Percentiles rank a stretch among this genome's conserved stretches.
These are phyloP conservation scores for Hansenula lynferdii DNA, from an alignment of 1,139 yeast genomes.

Conservation along the genomic window DNA sequence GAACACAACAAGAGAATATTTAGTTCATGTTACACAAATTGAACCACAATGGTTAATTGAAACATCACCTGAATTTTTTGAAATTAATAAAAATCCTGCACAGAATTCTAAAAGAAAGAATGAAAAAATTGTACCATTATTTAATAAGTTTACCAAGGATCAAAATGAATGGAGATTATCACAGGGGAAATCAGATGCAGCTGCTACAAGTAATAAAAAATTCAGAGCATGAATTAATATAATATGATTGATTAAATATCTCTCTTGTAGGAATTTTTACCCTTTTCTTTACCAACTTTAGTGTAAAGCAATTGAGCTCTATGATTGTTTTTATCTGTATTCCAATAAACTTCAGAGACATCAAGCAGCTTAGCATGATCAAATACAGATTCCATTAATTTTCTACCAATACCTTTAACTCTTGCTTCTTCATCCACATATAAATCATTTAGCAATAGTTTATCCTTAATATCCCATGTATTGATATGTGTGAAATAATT, in stretches of 20 bases:
- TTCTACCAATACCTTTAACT: conserved; percentile 44
- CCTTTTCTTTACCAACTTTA: conserved; percentile 44
- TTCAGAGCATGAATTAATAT: conserved; percentile 11
- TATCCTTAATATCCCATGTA: conserved; percentile 39
- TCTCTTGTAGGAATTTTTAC: conserved; percentile 22
- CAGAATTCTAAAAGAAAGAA: conserved; percentile 35
- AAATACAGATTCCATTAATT: conserved; percentile 45
- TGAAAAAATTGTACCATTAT: conserved; percentile 60
- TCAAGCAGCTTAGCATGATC: conserved; percentile 40
- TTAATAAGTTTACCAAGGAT: conserved; percentile 47
- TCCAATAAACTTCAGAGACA: conserved; percentile 47
- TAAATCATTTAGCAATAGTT: conserved; percentile 40
- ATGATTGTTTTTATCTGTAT: conserved; percentile 50
- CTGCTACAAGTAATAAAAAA: conserved; percentile 8
- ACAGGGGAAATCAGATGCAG: conserved; percentile 9
- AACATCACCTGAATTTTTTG: conserved; percentile 84
- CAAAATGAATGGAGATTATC: conserved; percentile 49
- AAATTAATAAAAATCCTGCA: conserved; percentile 34
- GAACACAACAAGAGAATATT: conserved; percentile 81
- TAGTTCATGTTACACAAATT: conserved; percentile 81
- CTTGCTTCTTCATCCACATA: conserved; percentile 35
- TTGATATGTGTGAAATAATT: conserved; percentile 39
- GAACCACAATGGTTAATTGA: conserved; percentile 85
- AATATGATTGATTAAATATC: too few species aligned
- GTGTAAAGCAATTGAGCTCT: conserved; percentile 55